Evolutionary conservation across 306 rosid species (phyloP).

Genomic region (Hippophae gyantsensis): DNA sequence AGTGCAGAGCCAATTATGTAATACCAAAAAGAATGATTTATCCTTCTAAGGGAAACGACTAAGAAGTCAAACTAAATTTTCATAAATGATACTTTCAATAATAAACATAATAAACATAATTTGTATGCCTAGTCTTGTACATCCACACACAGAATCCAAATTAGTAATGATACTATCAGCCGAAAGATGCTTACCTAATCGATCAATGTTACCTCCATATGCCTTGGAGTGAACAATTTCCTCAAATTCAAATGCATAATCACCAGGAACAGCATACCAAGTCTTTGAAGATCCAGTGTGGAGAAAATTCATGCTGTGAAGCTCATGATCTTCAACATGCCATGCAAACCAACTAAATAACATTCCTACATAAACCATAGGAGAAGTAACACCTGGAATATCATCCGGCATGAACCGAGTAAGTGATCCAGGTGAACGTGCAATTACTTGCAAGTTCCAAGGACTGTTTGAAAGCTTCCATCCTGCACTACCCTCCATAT

Average conservation of each 20-base stretch:
- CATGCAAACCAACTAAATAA: constrained; percentile 99
- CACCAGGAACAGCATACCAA: constrained; percentile 97
- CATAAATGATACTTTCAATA: no score
- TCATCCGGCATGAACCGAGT: constrained; percentile 99
- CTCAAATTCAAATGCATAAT: constrained; percentile 78
- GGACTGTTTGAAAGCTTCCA: constrained; percentile 99
- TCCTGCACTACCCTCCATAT: constrained; percentile 87
- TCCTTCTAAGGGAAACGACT: no score
- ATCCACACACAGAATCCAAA: constrained; percentile 6
- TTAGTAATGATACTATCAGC: constrained; percentile 11
- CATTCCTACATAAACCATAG: constrained; percentile 98
- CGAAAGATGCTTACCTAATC: constrained; percentile 53
- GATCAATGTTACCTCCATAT: constrained; percentile 70
- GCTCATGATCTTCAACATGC: constrained; percentile 99
- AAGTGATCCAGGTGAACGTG: constrained; percentile 94
- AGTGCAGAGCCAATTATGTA: no score
- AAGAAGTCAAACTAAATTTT: no score
- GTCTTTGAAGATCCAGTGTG: constrained; percentile 94
- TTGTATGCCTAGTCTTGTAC: background rate
- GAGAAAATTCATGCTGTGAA: constrained; percentile 96
- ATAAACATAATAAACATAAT: no score
- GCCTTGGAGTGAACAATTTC: constrained; percentile 69
- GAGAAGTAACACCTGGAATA: constrained; percentile 98
- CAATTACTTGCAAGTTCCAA: constrained; percentile 95
- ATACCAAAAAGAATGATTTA: no score